Evolutionary conservation across 2,329 filamentous ascomycete species (phyloP).

Genomic region (Pestalotiopsis sp.): DNA sequence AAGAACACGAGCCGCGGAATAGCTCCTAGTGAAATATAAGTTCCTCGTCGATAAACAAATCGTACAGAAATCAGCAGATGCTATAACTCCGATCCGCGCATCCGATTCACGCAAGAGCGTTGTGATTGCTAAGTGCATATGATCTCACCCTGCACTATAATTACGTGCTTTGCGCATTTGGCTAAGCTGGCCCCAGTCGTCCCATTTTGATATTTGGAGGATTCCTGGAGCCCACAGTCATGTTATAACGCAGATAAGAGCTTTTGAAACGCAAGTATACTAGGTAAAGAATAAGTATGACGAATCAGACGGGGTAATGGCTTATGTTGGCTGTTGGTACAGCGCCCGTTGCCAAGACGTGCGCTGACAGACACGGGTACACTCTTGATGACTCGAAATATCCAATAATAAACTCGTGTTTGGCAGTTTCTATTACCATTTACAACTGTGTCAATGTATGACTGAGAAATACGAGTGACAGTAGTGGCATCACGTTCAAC

Average conservation of each 20-base stretch:
- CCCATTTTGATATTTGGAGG: background rate
- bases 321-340: too few species aligned
- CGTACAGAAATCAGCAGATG: background rate
- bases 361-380: too few species aligned
- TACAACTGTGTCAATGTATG: background rate
- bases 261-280: too few species aligned
- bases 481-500: background rate
- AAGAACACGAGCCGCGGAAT: background rate
- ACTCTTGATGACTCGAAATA: background rate
- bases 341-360: too few species aligned
- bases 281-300: too few species aligned
- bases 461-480: background rate
- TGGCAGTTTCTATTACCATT: background rate
- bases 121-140: background rate
- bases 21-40: background rate
- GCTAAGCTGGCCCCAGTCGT: background rate
- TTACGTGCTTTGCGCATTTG: conserved; percentile 9
- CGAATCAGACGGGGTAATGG: too few species aligned
- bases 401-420: background rate
- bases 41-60: background rate
- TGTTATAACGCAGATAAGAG: too few species aligned
- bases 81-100: background rate
- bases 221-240: too few species aligned
- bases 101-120: background rate
- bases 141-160: background rate